Evolutionary conservation across 148 eudicot genomes (phyloP).

Genomic region (Simmondsia chinensis): DNA sequence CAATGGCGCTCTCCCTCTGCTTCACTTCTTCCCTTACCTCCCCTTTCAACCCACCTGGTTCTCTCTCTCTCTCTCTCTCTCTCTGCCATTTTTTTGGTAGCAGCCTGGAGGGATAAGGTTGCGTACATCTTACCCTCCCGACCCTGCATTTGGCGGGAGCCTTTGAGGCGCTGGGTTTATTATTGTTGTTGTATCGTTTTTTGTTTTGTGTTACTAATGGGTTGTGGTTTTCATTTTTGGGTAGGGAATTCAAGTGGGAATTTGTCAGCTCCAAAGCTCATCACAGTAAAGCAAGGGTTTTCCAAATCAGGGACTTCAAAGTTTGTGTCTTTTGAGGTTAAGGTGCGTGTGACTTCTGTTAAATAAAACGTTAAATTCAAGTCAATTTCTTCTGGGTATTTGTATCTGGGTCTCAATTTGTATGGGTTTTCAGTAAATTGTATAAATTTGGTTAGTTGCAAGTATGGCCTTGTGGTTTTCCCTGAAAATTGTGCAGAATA

Average conservation of each 20-base stretch:
- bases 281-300: constrained; percentile 9
- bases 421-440: too few relatives aligned
- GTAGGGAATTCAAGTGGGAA: constrained; percentile 17
- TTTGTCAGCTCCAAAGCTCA: constrained; percentile 11
- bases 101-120: background rate
- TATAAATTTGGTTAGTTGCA: too few relatives aligned
- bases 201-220: background rate
- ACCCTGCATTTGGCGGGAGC: too few relatives aligned
- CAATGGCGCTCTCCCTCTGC: constrained; percentile 26
- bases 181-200: too few relatives aligned
- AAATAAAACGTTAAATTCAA: background rate
- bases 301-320: constrained; percentile 14
- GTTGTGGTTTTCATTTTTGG: background rate
- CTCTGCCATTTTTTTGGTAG: background rate
- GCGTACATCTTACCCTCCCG: too few relatives aligned
- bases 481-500: too few relatives aligned
- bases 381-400: background rate
- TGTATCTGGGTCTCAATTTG: background rate
- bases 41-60: constrained; percentile 27
- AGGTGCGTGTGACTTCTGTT: constrained; percentile 12
- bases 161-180: too few relatives aligned
- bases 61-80: constrained; percentile 8
- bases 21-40: constrained; percentile 18
- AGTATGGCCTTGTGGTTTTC: too few relatives aligned
- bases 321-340: constrained; percentile 26